Evolutionary conservation across 2,329 filamentous ascomycete species (phyloP).

Genomic region (Tolypocladium inflatum): DNA sequence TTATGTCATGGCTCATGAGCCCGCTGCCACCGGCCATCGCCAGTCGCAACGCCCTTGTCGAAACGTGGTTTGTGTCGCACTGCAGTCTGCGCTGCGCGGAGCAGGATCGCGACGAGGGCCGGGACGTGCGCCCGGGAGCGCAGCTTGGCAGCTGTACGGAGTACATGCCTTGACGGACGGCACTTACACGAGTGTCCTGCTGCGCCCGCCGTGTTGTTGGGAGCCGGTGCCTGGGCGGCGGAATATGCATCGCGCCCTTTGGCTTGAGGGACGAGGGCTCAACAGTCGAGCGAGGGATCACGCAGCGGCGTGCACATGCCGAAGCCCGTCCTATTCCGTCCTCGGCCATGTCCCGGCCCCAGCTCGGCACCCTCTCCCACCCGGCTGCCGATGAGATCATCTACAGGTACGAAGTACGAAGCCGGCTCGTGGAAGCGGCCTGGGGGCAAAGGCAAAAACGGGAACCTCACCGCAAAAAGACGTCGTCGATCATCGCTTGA

Average conservation of each 20-base stretch:
- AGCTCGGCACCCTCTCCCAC: neutral
- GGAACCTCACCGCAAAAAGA: neutral
- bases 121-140: neutral
- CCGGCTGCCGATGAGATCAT: neutral
- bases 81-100: neutral
- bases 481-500: neutral
- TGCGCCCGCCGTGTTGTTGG: neutral
- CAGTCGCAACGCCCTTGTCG: neutral
- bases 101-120: neutral
- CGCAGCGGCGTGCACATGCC: neutral
- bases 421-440: neutral
- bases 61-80: constrained; percentile 9
- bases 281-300: neutral
- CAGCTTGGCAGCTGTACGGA: neutral
- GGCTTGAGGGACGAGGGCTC: neutral
- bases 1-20: neutral
- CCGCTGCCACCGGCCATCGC: neutral
- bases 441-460: neutral
- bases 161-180: neutral
- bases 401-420: neutral
- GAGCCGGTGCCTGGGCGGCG: neutral
- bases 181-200: neutral
- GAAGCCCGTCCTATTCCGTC: neutral
- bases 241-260: neutral
- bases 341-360: neutral